Conservation (phyloP, 2,329 filamentous ascomycete genomes). For the Sporothrix globosa region DNA sequence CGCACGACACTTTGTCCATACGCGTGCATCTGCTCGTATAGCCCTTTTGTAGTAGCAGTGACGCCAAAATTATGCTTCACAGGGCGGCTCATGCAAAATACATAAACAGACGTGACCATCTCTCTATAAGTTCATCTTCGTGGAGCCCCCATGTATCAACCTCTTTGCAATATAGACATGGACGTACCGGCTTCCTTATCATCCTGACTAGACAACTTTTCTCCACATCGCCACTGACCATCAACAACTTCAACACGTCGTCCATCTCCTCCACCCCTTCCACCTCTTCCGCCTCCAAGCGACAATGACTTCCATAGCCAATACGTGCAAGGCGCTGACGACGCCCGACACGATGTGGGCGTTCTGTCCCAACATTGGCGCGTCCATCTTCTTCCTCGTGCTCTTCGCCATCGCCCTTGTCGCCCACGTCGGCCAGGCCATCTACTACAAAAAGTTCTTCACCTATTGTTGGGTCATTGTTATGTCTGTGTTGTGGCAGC, state of each 20-base stretch:
- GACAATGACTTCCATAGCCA: not conserved
- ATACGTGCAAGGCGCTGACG: conserved; percentile 21
- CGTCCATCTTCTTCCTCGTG: conserved; percentile 28
- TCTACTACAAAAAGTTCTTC: conserved; percentile 23
- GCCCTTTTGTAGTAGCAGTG: not conserved
- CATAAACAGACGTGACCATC: not conserved
- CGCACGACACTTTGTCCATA: not conserved
- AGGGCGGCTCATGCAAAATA: not conserved
- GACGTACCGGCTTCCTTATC: too few species aligned
- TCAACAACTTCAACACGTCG: too few species aligned
- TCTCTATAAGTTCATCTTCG: not conserved
- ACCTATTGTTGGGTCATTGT: conserved; percentile 45
- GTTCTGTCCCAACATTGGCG: conserved; percentile 31
- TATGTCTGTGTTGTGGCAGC: conserved; percentile 48
- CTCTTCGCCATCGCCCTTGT: conserved; percentile 25
- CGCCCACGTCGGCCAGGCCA: conserved; percentile 27
- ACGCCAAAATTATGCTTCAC: conserved; percentile 19
- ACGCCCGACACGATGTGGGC: conserved; percentile 31
- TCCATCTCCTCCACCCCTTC: too few species aligned
- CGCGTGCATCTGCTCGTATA: conserved; percentile 25
- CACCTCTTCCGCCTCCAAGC: too few species aligned
- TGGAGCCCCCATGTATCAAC: not conserved
- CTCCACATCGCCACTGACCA: too few species aligned
- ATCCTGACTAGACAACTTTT: too few species aligned
- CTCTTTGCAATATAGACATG: not conserved